Conservation (phyloP, 495 filamentous ascomycete species). For the Neurospora intermedia region DNA sequence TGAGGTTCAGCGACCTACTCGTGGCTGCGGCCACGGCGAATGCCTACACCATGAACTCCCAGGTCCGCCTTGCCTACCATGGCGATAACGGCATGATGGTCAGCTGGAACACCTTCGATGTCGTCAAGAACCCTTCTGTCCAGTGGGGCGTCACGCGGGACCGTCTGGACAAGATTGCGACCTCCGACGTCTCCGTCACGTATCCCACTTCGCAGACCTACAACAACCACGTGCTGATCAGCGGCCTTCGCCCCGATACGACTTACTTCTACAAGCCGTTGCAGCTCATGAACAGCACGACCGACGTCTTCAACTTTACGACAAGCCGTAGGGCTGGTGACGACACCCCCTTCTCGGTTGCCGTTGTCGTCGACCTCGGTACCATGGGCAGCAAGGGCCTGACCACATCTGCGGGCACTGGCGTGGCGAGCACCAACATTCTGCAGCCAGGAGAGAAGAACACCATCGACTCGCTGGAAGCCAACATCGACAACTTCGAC, state of each 20-base stretch:
- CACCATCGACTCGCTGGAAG: constrained; percentile 25
- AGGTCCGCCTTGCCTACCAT: neutral
- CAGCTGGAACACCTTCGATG: constrained; percentile 41
- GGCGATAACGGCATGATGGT: constrained; percentile 15
- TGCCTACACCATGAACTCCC: neutral
- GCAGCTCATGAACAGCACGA: neutral
- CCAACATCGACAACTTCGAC: constrained; percentile 15
- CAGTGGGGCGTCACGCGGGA: constrained; percentile 26
- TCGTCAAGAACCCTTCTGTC: constrained; percentile 32
- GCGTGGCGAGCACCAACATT: constrained; percentile 10
- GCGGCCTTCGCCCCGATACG: constrained; percentile 33
- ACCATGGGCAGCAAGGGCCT: constrained; percentile 29
- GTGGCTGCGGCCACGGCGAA: neutral
- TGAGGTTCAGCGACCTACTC: neutral
- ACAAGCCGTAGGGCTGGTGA: constrained; percentile 28
- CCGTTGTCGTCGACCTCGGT: constrained; percentile 44
- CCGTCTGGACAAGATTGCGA: constrained; percentile 18
- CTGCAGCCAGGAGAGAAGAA: constrained; percentile 24
- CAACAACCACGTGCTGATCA: constrained; percentile 38
- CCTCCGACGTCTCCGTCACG: constrained; percentile 32
- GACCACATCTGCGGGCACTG: constrained; percentile 14
- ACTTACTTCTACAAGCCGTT: constrained; percentile 38
- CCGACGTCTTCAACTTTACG: constrained; percentile 11
- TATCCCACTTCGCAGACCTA: constrained; percentile 42
- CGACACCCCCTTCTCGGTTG: constrained; percentile 33